A percentile compares a stretch with the other conserved stretches of the same genome.
Evolutionary conservation across 2,329 filamentous ascomycete species (phyloP).

Genomic region (Trichoderma simmonsii): DNA sequence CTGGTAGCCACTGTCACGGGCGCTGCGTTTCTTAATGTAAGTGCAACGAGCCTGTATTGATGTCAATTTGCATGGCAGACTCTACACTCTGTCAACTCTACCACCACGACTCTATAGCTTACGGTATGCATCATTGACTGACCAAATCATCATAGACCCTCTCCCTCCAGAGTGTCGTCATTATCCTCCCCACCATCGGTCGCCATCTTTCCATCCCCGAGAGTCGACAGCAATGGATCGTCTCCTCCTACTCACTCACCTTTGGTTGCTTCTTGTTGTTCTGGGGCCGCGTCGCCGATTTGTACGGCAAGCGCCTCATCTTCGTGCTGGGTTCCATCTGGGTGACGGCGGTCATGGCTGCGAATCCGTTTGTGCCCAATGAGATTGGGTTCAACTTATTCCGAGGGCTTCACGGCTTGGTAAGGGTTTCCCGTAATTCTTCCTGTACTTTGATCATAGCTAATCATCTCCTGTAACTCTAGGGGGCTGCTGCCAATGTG

Average conservation of each 20-base stretch:
- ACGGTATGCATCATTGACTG: not conserved
- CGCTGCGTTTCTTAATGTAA: constrained; percentile 55
- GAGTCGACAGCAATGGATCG: constrained; percentile 61
- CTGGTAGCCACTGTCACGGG: constrained; percentile 54
- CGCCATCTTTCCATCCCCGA: constrained; percentile 54
- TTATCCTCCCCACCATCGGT: constrained; percentile 61
- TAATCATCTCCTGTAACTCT: not conserved
- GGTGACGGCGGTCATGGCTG: constrained; percentile 56
- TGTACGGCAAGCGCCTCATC: constrained; percentile 63
- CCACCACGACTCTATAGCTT: no score
- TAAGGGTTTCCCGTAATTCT: constrained; percentile 20
- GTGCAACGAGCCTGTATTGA: constrained; percentile 4
- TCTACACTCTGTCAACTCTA: not conserved
- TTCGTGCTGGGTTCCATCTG: constrained; percentile 64
- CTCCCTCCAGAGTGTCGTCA: constrained; percentile 57
- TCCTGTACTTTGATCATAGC: not conserved
- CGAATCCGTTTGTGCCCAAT: constrained; percentile 61
- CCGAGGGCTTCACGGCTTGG: constrained; percentile 62
- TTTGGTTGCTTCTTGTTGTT: constrained; percentile 67
- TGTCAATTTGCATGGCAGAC: no score
- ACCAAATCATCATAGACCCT: constrained; percentile 42
- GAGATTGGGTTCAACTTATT: constrained; percentile 68
- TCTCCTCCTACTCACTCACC: constrained; percentile 62
- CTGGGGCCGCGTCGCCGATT: constrained; percentile 65
- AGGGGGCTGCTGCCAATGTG: constrained; percentile 66